phyloP scores from a whole-genome alignment of 106 monocot genomes.

The Acanthochlamys bracteata region DNA sequence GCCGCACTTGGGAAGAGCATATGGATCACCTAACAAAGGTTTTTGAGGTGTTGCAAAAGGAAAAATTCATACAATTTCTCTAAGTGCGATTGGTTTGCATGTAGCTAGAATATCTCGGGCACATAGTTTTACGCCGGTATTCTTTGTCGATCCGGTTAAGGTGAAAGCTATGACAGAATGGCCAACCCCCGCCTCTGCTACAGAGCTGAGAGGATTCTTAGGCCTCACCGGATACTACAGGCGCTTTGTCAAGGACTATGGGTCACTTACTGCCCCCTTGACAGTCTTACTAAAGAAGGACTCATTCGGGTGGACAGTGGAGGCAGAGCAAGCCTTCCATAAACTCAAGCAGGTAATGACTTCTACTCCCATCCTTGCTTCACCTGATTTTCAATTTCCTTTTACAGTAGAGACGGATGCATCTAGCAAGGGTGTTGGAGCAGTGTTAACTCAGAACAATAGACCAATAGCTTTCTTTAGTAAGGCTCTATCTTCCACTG shows the following conservation, averaged over 20 bases:
- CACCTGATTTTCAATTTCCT: background rate
- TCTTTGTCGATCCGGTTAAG: no score
- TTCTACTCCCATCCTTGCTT: background rate
- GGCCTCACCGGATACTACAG: background rate
- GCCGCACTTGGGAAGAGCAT: background rate
- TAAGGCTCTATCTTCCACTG: background rate
- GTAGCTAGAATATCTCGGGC: background rate
- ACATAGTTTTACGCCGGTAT: background rate
- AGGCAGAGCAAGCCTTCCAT: background rate
- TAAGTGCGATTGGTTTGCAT: background rate
- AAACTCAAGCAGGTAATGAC: background rate
- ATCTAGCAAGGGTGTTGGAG: background rate
- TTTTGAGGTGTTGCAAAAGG: background rate
- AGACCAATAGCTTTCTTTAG: background rate
- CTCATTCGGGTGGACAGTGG: background rate
- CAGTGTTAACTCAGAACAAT: background rate
- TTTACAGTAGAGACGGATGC: slow-evolving; percentile 5
- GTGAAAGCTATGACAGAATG: no score
- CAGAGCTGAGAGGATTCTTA: background rate
- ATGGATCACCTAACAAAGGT: background rate
- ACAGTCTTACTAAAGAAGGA: background rate
- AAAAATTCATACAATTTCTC: background rate
- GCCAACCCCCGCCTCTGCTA: no score
- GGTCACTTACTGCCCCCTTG: background rate
- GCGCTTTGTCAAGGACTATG: background rate